Evolutionary conservation across 345 rosid genomes (phyloP).

Genomic region (Orychophragmus violaceus): DNA sequence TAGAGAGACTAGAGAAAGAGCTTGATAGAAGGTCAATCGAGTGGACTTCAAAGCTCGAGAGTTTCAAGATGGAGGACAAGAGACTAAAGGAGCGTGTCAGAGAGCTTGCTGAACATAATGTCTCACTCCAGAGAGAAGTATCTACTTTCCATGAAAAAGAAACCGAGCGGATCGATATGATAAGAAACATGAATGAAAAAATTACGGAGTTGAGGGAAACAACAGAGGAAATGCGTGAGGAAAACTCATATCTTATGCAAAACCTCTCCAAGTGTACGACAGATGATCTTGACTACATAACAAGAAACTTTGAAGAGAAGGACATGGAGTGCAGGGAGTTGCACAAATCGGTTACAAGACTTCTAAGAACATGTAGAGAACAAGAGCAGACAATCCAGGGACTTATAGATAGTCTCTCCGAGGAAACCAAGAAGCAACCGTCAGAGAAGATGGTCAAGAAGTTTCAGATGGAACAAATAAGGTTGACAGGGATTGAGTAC

Average conservation of each 20-base stretch:
- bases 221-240: conserved; percentile 42
- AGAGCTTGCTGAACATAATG: conserved; percentile 95
- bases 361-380: conserved; percentile 61
- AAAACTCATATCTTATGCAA: conserved; percentile 45
- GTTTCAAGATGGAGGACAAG: conserved; percentile 64
- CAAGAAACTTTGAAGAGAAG: conserved; percentile 68
- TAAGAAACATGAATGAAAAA: conserved; percentile 50
- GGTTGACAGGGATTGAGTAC: conserved; percentile 78
- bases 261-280: conserved; percentile 39
- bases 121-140: conserved; percentile 86
- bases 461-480: conserved; percentile 69
- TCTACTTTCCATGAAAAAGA: conserved; percentile 67
- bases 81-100: conserved; percentile 90
- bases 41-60: conserved; percentile 75
- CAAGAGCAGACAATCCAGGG: conserved; percentile 83
- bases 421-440: conserved; percentile 41
- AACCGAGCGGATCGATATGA: conserved; percentile 46
- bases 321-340: conserved; percentile 78
- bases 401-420: conserved; percentile 45
- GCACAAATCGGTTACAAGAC: conserved; percentile 54
- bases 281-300: conserved; percentile 42
- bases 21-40: conserved; percentile 86
- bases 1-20: conserved; percentile 66
- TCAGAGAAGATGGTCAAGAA: conserved; percentile 19
- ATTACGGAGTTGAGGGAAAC: conserved; percentile 44